A percentile compares a stretch with the other conserved stretches of the same genome.
phyloP scores from a whole-genome alignment of 2,329 filamentous ascomycete species.

The Aspergillus sp. region DNA sequence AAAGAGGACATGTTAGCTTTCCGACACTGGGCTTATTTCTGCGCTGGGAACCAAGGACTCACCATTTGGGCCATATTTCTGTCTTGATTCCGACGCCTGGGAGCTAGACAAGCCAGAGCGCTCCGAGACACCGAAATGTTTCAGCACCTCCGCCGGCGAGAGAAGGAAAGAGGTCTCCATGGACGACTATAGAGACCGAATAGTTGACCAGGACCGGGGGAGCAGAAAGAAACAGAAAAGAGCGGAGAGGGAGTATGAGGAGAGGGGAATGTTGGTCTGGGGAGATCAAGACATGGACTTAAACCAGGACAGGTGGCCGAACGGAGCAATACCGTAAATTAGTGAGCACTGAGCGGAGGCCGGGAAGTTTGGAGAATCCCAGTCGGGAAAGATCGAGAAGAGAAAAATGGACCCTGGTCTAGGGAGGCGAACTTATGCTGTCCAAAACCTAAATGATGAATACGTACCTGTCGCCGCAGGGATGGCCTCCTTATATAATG shows the following conservation, averaged over 20 bases:
- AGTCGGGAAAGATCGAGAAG: slow-evolving; percentile 25
- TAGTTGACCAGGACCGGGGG: slow-evolving; percentile 12
- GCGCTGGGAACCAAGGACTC: slow-evolving; percentile 21
- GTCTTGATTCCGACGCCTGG: slow-evolving; percentile 47
- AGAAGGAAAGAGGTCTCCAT: slow-evolving; percentile 14
- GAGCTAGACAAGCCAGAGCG: slow-evolving; percentile 50
- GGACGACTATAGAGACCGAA: slow-evolving; percentile 13
- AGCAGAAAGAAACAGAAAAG: slow-evolving; percentile 15
- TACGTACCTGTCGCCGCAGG: background rate
- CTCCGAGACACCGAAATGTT: slow-evolving; percentile 54
- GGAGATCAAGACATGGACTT: slow-evolving; percentile 21
- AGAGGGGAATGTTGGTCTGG: slow-evolving; percentile 10
- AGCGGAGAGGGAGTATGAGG: slow-evolving; percentile 13
- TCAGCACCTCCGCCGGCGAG: slow-evolving; percentile 50
- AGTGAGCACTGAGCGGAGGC: slow-evolving; percentile 7
- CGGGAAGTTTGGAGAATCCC: slow-evolving; percentile 8
- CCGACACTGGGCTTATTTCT: background rate
- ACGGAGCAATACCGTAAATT: slow-evolving; percentile 10
- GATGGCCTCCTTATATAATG: background rate
- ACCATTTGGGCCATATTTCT: slow-evolving; percentile 58
- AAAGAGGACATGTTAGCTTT: slow-evolving; percentile 19
- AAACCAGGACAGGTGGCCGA: slow-evolving; percentile 29
- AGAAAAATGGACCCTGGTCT: slow-evolving; percentile 9
- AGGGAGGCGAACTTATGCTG: slow-evolving; percentile 8
- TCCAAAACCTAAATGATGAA: background rate